These are phyloP conservation scores for Brassica cretica DNA, from an alignment of 345 rosid genomes.

Conservation along the genomic window DNA sequence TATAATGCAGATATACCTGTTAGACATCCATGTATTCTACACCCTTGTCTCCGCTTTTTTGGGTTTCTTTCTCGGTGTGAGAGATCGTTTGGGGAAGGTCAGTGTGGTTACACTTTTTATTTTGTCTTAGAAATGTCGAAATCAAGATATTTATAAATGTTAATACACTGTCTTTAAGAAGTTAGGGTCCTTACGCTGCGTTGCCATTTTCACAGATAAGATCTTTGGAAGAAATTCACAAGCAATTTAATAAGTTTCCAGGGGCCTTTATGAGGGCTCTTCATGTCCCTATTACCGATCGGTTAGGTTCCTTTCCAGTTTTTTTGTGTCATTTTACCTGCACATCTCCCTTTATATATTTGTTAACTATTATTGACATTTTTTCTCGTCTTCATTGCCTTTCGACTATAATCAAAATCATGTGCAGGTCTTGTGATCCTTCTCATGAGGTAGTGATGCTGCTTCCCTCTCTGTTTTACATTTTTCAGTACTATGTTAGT, in stretches of 20 bases:
- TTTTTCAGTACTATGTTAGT: slow-evolving; percentile 5
- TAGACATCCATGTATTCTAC: slow-evolving; percentile 79
- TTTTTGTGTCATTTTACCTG: slow-evolving; percentile 4
- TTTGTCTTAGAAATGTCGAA: slow-evolving; percentile 12
- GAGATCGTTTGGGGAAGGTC: slow-evolving; percentile 96
- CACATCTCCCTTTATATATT: not conserved
- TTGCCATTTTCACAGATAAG: slow-evolving; percentile 62
- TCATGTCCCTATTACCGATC: slow-evolving; percentile 55
- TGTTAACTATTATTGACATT: slow-evolving; percentile 16
- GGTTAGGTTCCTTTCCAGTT: slow-evolving; percentile 48
- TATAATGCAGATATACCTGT: slow-evolving; percentile 73
- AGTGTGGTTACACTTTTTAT: slow-evolving; percentile 22
- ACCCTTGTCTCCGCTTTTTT: slow-evolving; percentile 76
- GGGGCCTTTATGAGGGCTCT: slow-evolving; percentile 69
- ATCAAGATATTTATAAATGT: not conserved
- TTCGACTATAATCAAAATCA: slow-evolving; percentile 25
- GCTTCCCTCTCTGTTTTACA: slow-evolving; percentile 14
- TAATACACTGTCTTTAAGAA: slow-evolving; percentile 11
- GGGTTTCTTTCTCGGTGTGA: slow-evolving; percentile 95
- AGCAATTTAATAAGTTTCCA: slow-evolving; percentile 84
- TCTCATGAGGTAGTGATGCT: slow-evolving; percentile 46
- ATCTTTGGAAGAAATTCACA: slow-evolving; percentile 84
- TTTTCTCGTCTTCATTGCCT: not conserved
- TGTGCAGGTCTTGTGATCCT: slow-evolving; percentile 54
- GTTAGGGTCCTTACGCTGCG: slow-evolving; percentile 21